A percentile compares a stretch with the other conserved stretches of the same genome.
Evolutionary conservation across 495 filamentous ascomycete species (phyloP).

Genomic region (Lindgomyces ingoldianus): DNA sequence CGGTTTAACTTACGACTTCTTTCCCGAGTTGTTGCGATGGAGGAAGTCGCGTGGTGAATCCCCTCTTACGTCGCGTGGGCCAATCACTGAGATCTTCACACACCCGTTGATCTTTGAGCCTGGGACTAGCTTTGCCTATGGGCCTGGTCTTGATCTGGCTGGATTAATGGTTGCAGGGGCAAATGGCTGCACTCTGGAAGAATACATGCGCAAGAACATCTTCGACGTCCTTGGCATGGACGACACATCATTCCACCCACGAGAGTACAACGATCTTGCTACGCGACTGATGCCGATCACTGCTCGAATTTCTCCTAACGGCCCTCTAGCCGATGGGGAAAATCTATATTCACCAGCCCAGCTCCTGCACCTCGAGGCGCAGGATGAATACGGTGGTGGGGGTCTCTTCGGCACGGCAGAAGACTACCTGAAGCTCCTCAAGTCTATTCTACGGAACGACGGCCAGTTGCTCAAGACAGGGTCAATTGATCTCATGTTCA

Average conservation of each 20-base stretch:
- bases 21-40: slow-evolving; percentile 2
- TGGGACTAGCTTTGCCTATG: slow-evolving; percentile 39
- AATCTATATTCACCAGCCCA: slow-evolving; percentile 1
- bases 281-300: slow-evolving; percentile 22
- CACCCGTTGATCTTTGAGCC: slow-evolving; percentile 42
- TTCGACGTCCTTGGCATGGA: slow-evolving; percentile 49
- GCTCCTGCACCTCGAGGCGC: slow-evolving; percentile 9
- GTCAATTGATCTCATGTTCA: slow-evolving; percentile 57
- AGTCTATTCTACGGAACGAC: slow-evolving; percentile 51
- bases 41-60: slow-evolving; percentile 2
- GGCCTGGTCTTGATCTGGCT: slow-evolving; percentile 36
- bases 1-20: slow-evolving; percentile 16
- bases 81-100: background rate
- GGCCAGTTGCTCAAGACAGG: slow-evolving; percentile 47
- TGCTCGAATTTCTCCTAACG: background rate
- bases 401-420: slow-evolving; percentile 53
- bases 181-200: slow-evolving; percentile 39
- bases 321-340: slow-evolving; percentile 41
- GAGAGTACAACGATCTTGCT: slow-evolving; percentile 40
- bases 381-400: slow-evolving; percentile 54
- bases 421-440: slow-evolving; percentile 56
- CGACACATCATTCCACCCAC: slow-evolving; percentile 48
- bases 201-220: slow-evolving; percentile 52
- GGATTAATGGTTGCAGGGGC: slow-evolving; percentile 28
- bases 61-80: background rate